Base-by-base conservation (phyloP, 2,329 filamentous ascomycete species). In the Cladosporium sp. region DNA sequence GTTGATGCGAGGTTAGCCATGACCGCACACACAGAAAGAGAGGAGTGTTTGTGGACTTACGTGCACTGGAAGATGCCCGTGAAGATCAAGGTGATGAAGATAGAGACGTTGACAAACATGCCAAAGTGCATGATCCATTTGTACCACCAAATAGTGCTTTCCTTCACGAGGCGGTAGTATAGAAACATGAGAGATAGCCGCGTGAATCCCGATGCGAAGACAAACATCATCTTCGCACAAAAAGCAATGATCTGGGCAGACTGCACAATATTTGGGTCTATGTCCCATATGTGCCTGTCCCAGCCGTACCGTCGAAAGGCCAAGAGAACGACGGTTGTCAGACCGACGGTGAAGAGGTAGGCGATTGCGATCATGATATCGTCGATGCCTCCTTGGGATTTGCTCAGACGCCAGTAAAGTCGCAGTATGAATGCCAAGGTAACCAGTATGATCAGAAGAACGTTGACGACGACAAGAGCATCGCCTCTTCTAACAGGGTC, bases 181-280 rank as follows among this genome's bases (percentile, higher is more conserved):
- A 75, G 73, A 55, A 62, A 69, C 29, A 74, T 67, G 7, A 75
- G 59, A 0, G 70, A 73, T 13, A 73, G 59, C 13, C 72, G 62
- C 0, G 71, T 73, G 50, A 72, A 73, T 0, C 67, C 69, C 1
- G 71, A 62, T 2, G 71, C 70, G 11, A 65, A 57, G 2, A 64
- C 66, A 53, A 73, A 75, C 4, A 70, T 57, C 6, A 71, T 45
- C 54, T 75, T 74, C 3, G 71, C 65, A 1, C 61, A 58, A 57
- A 74, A 67, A 3, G 69, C 72, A 12, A 72, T 64, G 49, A 72
- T 70, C 18, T 58, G 55, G 4, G 65, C 62, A 20, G 42, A 47
- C 49, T 59, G 50, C 4, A 61, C 57, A 7, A 40, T 12, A 19
- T 33, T 41, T 18, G 66, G 53, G 2, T 62, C 64, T 19, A 73